Evolutionary conservation across 495 filamentous ascomycete genomes (phyloP).

Genomic region (Xylaria intraflava): DNA sequence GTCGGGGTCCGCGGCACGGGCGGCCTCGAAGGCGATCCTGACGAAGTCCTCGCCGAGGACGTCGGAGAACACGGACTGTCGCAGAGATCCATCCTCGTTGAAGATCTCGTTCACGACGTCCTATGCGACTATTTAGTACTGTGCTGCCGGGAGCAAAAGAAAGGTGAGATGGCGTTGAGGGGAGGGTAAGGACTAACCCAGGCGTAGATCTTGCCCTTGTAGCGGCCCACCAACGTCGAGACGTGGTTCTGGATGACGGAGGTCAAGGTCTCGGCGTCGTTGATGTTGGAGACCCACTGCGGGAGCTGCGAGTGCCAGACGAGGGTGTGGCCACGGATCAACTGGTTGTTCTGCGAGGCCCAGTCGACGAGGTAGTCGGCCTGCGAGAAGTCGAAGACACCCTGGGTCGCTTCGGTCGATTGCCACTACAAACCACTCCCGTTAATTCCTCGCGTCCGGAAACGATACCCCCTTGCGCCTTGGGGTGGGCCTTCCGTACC

Average conservation of each 20-base stretch:
- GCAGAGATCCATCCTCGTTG: conserved; percentile 54
- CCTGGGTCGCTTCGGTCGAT: conserved; percentile 39
- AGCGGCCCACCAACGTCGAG: conserved; percentile 48
- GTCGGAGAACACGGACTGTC: conserved; percentile 51
- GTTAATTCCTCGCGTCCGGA: too few relatives aligned
- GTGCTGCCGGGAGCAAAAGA: not conserved
- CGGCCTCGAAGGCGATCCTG: conserved; percentile 55
- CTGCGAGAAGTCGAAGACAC: conserved; percentile 44
- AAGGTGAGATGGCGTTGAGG: not conserved
- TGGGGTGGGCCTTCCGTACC: conserved; percentile 1
- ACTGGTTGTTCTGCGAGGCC: conserved; percentile 48
- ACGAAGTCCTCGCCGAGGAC: conserved; percentile 54
- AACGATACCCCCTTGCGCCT: too few relatives aligned
- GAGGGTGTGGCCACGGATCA: conserved; percentile 57
- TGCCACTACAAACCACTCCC: conserved; percentile 40
- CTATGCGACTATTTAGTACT: conserved; percentile 14
- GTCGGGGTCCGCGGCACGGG: conserved; percentile 50
- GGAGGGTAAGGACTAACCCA: conserved; percentile 37
- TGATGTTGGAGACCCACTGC: conserved; percentile 51
- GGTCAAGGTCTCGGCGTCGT: conserved; percentile 44
- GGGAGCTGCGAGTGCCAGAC: conserved; percentile 63
- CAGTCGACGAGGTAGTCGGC: conserved; percentile 56
- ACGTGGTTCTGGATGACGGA: conserved; percentile 54
- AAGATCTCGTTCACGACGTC: conserved; percentile 66
- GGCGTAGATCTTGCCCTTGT: conserved; percentile 55